phyloP scores from a whole-genome alignment of 768 basidiomycete species.

The Grammothele lineata region DNA sequence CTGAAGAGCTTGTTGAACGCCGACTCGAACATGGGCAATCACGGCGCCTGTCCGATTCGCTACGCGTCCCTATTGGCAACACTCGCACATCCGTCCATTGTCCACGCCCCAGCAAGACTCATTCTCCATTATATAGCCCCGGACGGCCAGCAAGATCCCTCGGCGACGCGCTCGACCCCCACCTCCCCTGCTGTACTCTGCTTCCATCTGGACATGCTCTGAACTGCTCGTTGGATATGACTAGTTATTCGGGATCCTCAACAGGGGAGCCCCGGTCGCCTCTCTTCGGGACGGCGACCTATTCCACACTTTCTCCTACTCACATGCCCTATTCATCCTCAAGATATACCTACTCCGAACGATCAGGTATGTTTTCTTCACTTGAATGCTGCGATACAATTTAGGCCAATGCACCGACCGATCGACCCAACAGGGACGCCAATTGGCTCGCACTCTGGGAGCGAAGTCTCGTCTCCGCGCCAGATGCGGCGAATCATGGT shows the following conservation, averaged over 20 bases:
- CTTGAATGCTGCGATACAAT: not conserved
- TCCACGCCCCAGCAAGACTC: not conserved
- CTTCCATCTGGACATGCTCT: conserved; percentile 2
- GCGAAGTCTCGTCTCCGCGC: conserved; percentile 40
- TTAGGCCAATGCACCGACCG: too few relatives aligned
- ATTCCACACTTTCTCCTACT: conserved; percentile 46
- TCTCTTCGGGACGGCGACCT: conserved; percentile 55
- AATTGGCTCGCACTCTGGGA: conserved; percentile 43
- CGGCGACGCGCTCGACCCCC: too few relatives aligned
- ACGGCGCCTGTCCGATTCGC: not conserved
- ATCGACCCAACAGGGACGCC: conserved; percentile 28
- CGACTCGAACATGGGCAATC: not conserved
- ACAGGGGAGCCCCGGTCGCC: conserved; percentile 49
- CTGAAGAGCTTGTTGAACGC: conserved; percentile 33
- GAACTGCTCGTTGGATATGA: conserved; percentile 26
- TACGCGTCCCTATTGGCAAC: not conserved
- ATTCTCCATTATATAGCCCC: not conserved
- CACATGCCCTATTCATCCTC: conserved; percentile 57
- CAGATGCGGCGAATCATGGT: conserved; percentile 51
- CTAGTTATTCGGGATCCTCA: conserved; percentile 30
- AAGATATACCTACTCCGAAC: conserved; percentile 52
- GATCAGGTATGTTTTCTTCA: conserved; percentile 41
- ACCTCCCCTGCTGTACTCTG: not conserved
- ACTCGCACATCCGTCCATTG: not conserved
- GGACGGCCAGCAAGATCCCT: not conserved